phyloP scores from a whole-genome alignment of 2,329 filamentous ascomycete genomes.

The Xylariales sp. region DNA sequence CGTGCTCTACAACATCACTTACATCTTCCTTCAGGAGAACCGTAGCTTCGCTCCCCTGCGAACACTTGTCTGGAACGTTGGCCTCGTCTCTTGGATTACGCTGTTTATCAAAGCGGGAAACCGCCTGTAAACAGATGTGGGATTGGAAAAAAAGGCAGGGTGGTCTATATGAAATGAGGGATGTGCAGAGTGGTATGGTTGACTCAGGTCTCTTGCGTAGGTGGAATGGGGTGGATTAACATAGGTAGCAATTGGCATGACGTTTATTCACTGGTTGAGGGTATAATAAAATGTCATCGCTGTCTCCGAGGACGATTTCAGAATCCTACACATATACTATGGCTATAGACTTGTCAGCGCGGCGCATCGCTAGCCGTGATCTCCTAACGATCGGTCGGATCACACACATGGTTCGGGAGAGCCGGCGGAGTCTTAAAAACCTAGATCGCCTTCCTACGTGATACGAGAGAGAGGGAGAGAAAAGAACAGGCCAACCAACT shows the following conservation, averaged over 20 bases:
- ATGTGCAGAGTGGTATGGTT: neutral
- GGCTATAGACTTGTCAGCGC: no score
- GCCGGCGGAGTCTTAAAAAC: no score
- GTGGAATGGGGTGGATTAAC: neutral
- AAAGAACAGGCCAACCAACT: no score
- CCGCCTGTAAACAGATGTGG: slow-evolving; percentile 32
- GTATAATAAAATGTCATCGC: slow-evolving; percentile 8
- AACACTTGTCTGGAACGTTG: slow-evolving; percentile 53
- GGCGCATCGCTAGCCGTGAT: no score
- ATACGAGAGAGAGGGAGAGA: no score
- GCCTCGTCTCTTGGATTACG: slow-evolving; percentile 50
- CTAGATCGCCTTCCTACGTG: neutral
- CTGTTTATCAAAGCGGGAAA: slow-evolving; percentile 58
- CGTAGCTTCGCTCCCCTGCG: slow-evolving; percentile 53
- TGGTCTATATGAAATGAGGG: neutral
- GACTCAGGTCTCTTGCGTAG: neutral
- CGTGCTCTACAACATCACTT: slow-evolving; percentile 56
- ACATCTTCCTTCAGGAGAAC: slow-evolving; percentile 58
- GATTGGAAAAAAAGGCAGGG: neutral
- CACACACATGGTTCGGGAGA: neutral
- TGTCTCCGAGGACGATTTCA: neutral
- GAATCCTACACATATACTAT: no score
- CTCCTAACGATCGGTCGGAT: neutral
- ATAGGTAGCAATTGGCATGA: neutral
- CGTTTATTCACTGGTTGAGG: neutral